Conservation (phyloP, 2,329 filamentous ascomycete species). For the Sarocladium oryzae region DNA sequence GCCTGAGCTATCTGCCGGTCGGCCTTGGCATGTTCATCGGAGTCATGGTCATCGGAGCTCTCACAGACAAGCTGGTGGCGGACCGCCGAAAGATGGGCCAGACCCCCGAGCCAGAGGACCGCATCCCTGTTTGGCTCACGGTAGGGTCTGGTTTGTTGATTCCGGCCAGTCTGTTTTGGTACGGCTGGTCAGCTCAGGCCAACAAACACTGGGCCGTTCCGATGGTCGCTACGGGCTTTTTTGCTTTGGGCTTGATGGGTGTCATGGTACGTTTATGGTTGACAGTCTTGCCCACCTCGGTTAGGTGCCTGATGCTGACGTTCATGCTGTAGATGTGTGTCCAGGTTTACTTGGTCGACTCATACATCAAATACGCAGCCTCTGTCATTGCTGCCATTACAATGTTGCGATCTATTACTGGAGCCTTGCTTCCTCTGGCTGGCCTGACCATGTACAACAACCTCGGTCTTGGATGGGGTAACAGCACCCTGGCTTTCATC, state of each 20-base stretch:
- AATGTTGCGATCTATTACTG: constrained; percentile 47
- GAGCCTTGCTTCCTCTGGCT: constrained; percentile 56
- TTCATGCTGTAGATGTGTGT: constrained; percentile 19
- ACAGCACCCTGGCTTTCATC: constrained; percentile 39
- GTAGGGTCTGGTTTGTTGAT: constrained; percentile 19
- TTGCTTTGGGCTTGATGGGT: constrained; percentile 36
- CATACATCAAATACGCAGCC: constrained; percentile 23
- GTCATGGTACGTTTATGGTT: constrained; percentile 29
- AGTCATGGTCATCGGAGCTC: constrained; percentile 17
- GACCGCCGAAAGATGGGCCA: constrained; percentile 17
- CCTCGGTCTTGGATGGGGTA: constrained; percentile 42
- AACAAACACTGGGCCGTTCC: constrained; percentile 24
- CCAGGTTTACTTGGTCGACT: constrained; percentile 31
- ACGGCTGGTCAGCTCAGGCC: constrained; percentile 22
- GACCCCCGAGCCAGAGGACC: constrained; percentile 20
- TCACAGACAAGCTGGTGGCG: constrained; percentile 21
- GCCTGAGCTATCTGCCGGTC: constrained; percentile 21
- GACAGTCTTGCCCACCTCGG: not conserved
- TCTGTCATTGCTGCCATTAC: constrained; percentile 24
- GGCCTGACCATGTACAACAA: constrained; percentile 35
- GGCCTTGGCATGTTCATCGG: constrained; percentile 23
- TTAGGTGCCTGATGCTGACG: not conserved
- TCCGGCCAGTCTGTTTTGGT: constrained; percentile 21
- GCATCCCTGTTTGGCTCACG: constrained; percentile 18
- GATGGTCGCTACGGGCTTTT: constrained; percentile 33